Base-by-base conservation (phyloP, 2,329 filamentous ascomycete genomes). In the Colletotrichum cuscutae region DNA sequence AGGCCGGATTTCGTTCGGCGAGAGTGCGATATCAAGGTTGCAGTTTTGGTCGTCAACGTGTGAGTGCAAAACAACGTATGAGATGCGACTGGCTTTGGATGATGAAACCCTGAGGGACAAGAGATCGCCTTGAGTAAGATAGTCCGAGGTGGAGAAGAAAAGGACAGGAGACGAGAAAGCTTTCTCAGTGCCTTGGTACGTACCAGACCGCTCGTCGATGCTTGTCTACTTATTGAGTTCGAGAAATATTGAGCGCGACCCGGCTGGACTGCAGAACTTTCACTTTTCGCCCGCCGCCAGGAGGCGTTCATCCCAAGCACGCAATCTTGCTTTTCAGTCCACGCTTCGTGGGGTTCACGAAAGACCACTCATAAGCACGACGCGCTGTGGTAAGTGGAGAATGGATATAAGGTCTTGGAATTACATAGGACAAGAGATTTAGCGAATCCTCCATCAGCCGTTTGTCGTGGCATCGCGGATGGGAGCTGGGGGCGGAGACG, bases 361-460 rank as follows among this genome's bases (percentile, higher is more conserved):
- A 19, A 32, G 13, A 58, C 22, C 57, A 42, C 13, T 61, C 49
- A 26, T 46, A 32, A 24, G 13, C 24, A 37, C 58, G 28, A 15
- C 37, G 37, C 15, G 15, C 37, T 37, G 42, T 26, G 32, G 30
- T 13, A 53, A 28, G 46, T 26, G 37, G 26, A 7, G 8, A 49
- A 60, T 42, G 5, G 5, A 4, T 15, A 24, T 42, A 56, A 32
- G 61, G 56, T 70, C 71, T 73, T 65, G 70, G 66, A 54, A 73
- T 70, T 65, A 73, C 71, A 67, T 73, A 73, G 46, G 71, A 71
- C 71, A 73, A 73, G 71, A 73, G 60, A n/a, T 56, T 71, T 57
- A 65, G 61, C 35, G 71, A 58, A 65, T 49, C 67, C 67, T 61
- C 61, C 49, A 37, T 28, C 49, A 56, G 49, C 28, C 7, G 32